A percentile compares a stretch with the other conserved stretches of the same genome.
phyloP scores from a whole-genome alignment of 805 yeast genomes.

The Pichia sporocuriosa region DNA sequence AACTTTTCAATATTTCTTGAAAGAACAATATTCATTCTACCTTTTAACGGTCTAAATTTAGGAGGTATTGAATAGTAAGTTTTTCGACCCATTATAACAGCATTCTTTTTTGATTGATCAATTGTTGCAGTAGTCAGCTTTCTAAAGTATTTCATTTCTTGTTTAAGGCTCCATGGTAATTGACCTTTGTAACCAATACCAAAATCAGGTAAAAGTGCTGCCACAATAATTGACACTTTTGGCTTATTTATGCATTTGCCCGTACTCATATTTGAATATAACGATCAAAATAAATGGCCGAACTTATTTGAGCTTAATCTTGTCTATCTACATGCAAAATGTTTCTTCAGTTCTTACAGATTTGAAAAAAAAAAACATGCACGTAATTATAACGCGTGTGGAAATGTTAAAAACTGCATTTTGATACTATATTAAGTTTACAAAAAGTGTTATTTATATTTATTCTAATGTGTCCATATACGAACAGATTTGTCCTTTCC shows the following conservation, averaged over 20 bases:
- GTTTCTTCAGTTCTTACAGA: not conserved
- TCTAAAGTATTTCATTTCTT: slow-evolving; percentile 82
- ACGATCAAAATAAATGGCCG: too few species aligned
- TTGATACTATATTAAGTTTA: too few species aligned
- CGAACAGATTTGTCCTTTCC: slow-evolving; percentile 94
- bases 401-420: too few species aligned
- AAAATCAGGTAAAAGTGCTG: slow-evolving; percentile 69
- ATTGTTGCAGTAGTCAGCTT: slow-evolving; percentile 52
- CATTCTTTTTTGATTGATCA: slow-evolving; percentile 42
- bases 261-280: slow-evolving; percentile 7
- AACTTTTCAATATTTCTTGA: slow-evolving; percentile 39
- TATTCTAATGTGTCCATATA: slow-evolving; percentile 74
- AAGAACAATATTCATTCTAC: slow-evolving; percentile 67
- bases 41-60: slow-evolving; percentile 75
- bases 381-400: too few species aligned
- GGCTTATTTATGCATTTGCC: slow-evolving; percentile 13
- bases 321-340: not conserved
- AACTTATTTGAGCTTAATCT: not conserved
- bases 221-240: slow-evolving; percentile 66
- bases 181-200: slow-evolving; percentile 83
- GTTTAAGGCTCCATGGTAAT: slow-evolving; percentile 80
- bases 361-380: too few species aligned
- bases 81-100: slow-evolving; percentile 91
- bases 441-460: slow-evolving; percentile 1
- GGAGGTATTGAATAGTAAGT: slow-evolving; percentile 93